Base-by-base conservation (phyloP, 2,329 filamentous ascomycete genomes). In the Trichoderma sp. region DNA sequence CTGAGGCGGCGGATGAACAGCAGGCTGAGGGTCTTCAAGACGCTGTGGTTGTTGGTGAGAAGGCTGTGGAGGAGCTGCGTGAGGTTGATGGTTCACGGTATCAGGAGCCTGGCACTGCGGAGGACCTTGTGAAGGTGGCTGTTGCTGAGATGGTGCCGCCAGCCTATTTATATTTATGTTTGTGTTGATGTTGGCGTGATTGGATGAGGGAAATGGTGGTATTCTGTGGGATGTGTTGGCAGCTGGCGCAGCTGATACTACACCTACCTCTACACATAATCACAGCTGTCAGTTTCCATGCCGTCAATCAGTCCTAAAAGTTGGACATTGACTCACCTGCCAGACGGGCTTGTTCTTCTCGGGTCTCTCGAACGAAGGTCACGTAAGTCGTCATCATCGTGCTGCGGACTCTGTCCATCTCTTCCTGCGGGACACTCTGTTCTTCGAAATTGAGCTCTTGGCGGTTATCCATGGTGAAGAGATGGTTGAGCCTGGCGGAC, bases 381-480 rank as follows among this genome's bases (percentile, higher is more conserved):
- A 14, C 30, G 57, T 71, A 74, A 3, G 28, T 58, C 11, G 15
- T 6, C 4, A 26, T 28, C 14, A 73, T 28, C 2, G 15, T 6
- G 4, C 24, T 34, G 57, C 74, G 67, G 9, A 57, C 30, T 8
- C 15, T 5, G 15, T 21, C 26, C 18, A 32, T 12, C 18, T 47
- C 39, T 8, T 21, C 12, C 30, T 6, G 21, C 4, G 30, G 11
- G 5, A 24, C 34, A 3, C 60, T 62, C 36, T 65, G 60, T 15
- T 28, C 28, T 15, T 51, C 43, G 21, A 71, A 28, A 24, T 11
- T 5, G n/a, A 14, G 47, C 43, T 81, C 80, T 11, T 73, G 75
- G 4, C 43, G 11, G 21, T 60, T 74, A 30, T 82, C 80, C 28
- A 73, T 68, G 0, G 57, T 36, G 47, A 80, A 81, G 5, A 79